These are phyloP conservation scores for Aristolochia californica DNA, from an alignment of 164 flowering plant genomes.

Conservation along the genomic window DNA sequence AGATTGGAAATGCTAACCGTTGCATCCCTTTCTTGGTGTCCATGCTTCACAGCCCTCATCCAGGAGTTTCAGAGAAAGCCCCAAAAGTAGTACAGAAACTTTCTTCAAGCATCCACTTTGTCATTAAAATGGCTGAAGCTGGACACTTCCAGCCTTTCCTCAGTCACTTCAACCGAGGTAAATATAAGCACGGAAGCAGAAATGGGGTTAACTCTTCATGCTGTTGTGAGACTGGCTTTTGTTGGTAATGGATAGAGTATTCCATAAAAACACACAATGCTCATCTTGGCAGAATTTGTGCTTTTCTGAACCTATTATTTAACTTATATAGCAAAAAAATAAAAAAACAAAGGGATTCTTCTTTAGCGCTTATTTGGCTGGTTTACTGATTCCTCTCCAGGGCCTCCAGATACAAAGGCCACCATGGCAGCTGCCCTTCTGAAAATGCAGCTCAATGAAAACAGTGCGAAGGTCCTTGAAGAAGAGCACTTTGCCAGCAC, in stretches of 20 bases:
- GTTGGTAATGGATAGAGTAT: too few relatives aligned
- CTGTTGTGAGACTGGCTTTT: too few relatives aligned
- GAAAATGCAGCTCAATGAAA: slow-evolving; percentile 15
- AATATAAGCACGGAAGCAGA: neutral
- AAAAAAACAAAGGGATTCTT: too few relatives aligned
- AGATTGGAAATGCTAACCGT: slow-evolving; percentile 14
- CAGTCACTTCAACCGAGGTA: slow-evolving; percentile 16
- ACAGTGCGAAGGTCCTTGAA: slow-evolving; percentile 6
- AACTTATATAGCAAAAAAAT: too few relatives aligned
- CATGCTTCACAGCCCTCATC: slow-evolving; percentile 9
- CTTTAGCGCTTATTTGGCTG: neutral
- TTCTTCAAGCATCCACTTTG: slow-evolving; percentile 6
- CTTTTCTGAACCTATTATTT: too few relatives aligned
- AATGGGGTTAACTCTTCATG: too few relatives aligned
- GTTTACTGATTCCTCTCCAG: slow-evolving; percentile 8
- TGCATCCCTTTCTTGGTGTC: slow-evolving; percentile 16
- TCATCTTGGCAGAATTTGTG: too few relatives aligned
- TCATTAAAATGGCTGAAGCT: slow-evolving; percentile 9
- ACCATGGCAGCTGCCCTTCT: slow-evolving; percentile 12
- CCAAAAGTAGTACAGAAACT: slow-evolving; percentile 5
- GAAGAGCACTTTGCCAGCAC: slow-evolving; percentile 8
- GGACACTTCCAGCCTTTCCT: slow-evolving; percentile 15
- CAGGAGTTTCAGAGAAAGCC: slow-evolving; percentile 6
- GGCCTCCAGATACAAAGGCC: slow-evolving; percentile 12
- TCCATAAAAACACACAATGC: too few relatives aligned